Conservation (phyloP, 768 basidiomycete species). For the Trametes meyenii region DNA sequence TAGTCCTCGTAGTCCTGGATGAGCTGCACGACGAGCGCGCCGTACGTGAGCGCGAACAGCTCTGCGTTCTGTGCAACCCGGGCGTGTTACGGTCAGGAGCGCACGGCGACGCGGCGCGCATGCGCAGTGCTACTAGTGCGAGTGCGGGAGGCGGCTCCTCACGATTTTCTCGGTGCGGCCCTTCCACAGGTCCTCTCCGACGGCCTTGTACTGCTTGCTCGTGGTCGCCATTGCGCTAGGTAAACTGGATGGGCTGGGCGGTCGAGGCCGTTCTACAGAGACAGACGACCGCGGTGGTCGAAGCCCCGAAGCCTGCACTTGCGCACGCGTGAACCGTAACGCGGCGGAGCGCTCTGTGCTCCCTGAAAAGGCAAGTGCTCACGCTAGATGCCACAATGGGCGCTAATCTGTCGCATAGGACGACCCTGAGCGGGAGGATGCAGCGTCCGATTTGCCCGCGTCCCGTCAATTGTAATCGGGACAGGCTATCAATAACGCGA, state of each 20-base stretch:
- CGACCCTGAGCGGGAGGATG: background rate
- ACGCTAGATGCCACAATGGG: background rate
- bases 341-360: background rate
- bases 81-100: conserved; percentile 13
- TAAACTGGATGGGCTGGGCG: background rate
- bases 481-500: background rate
- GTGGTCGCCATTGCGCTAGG: conserved; percentile 59
- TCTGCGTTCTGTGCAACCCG: conserved; percentile 82
- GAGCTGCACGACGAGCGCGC: conserved; percentile 95
- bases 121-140: too few relatives aligned
- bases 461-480: background rate
- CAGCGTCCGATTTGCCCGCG: background rate
- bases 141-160: conserved; percentile 35
- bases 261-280: conserved; percentile 1
- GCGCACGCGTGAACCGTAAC: background rate
- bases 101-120: background rate
- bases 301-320: background rate
- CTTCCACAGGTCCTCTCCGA: conserved; percentile 97
- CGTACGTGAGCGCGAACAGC: conserved; percentile 95
- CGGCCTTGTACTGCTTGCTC: conserved; percentile 82
- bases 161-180: conserved; percentile 93
- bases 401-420: conserved; percentile 6
- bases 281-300: background rate
- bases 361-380: background rate
- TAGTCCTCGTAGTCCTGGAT: conserved; percentile 99